Evolutionary conservation across 345 rosid genomes (phyloP), one percentile per base, ranked within the genome.

Genomic region (Melastoma malabathricum): DNA sequence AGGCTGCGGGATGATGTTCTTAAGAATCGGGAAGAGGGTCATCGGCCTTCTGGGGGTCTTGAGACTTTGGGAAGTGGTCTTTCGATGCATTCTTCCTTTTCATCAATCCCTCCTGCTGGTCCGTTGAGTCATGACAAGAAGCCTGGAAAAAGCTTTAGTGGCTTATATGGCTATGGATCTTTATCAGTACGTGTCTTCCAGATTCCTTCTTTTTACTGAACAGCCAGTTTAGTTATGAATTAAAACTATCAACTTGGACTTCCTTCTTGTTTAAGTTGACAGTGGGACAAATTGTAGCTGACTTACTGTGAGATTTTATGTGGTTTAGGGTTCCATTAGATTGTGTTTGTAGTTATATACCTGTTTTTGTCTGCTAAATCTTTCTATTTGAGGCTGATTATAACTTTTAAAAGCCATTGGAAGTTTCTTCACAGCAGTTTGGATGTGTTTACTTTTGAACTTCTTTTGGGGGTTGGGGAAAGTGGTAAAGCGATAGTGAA

Each of bases 1-100:
- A 76, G 98, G 76, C 93, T 87, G 50, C 79, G 98, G 67, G 95
- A 82, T 59, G 97, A 87, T 81, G 74, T 69, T 27, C 64, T 92
- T 59, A 84, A 68, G 75, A 90, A 87, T 48, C 79, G 68, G 61
- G 93, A 75, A 23, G 69, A 55, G 48, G 71, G 69, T 48, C 72
- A 41, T 52, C 84, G 70, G 47, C 71, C 76, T 73, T 54, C 81
- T 49, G 66, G 46, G 20, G 78, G 76, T 51, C 55, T 77, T 61
- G 97, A 87, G 62, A 57, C 82, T 64, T 56, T 78, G 50, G 80
- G 80, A 46, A 41, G 72, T 46, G 71, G 72, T 55, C 46, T 84
- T 60, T 64, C 84, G 15, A 38, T 84, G 44, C 68, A 88, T 43
- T 77, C 95, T 54, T 60, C 83, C 52, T 59, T 87, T 67, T 69